These are phyloP conservation scores for Hirsutella minnesotensis DNA, from an alignment of 2,329 filamentous ascomycete genomes.

Conservation along the genomic window DNA sequence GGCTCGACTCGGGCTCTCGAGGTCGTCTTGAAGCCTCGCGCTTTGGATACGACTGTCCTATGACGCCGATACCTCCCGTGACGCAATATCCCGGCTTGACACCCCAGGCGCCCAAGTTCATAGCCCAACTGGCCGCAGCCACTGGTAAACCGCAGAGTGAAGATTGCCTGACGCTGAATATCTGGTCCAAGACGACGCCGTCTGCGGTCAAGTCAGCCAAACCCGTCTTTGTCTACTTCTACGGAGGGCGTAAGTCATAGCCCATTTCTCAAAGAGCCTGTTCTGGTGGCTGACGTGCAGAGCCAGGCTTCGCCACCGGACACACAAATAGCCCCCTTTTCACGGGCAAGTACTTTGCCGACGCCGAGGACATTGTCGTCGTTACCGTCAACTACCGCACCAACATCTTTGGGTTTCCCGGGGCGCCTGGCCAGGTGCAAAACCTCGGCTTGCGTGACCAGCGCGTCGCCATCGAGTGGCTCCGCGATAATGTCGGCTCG, in stretches of 20 bases:
- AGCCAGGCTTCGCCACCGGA: neutral
- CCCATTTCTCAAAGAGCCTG: too few relatives aligned
- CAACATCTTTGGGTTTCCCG: constrained; percentile 30
- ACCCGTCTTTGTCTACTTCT: constrained; percentile 26
- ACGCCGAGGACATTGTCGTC: constrained; percentile 29
- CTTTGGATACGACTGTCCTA: constrained; percentile 2
- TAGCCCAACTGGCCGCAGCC: constrained; percentile 11
- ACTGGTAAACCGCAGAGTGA: constrained; percentile 17
- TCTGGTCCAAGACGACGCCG: constrained; percentile 20
- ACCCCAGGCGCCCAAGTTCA: constrained; percentile 15
- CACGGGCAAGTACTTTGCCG: constrained; percentile 29
- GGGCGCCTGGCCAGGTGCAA: constrained; percentile 11
- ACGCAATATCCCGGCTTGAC: constrained; percentile 16
- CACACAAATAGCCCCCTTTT: constrained; percentile 17
- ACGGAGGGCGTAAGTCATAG: constrained; percentile 19
- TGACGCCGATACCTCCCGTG: neutral
- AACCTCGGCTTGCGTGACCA: constrained; percentile 36
- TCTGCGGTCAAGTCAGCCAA: constrained; percentile 9
- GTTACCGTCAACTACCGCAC: constrained; percentile 35
- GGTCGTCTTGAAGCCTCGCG: neutral
- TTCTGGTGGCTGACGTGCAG: neutral
- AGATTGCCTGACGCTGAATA: constrained; percentile 25
- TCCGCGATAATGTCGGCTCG: constrained; percentile 34
- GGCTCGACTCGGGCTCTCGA: constrained; percentile 7
- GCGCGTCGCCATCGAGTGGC: constrained; percentile 38